Evolutionary conservation across 2,329 filamentous ascomycete genomes (phyloP).

Genomic region (Emmonsiellopsis sp.): DNA sequence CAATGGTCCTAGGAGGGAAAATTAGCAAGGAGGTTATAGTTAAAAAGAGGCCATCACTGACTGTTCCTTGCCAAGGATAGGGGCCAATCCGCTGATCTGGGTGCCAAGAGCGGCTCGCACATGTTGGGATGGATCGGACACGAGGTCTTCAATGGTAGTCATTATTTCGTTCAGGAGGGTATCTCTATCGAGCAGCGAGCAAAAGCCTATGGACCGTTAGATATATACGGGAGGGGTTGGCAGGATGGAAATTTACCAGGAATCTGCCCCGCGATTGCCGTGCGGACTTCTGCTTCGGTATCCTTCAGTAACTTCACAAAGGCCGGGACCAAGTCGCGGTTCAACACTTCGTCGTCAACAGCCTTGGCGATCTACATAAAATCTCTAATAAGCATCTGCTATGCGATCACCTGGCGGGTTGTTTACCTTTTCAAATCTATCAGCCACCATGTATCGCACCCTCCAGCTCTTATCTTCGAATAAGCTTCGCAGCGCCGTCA

Average conservation of each 20-base stretch:
- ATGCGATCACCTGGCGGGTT: background rate
- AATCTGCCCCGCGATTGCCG: constrained; percentile 93
- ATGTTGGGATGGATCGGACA: constrained; percentile 92
- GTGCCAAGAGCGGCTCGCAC: constrained; percentile 91
- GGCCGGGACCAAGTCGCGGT: constrained; percentile 84
- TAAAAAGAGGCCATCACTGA: constrained; percentile 38
- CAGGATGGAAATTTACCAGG: constrained; percentile 48
- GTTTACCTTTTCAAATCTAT: constrained; percentile 87
- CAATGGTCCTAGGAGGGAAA: constrained; percentile 63
- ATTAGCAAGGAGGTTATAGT: constrained; percentile 10
- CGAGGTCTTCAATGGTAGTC: constrained; percentile 90
- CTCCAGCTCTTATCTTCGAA: constrained; percentile 99
- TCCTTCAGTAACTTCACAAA: constrained; percentile 98
- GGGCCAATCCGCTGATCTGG: constrained; percentile 92
- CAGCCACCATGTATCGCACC: constrained; percentile 97
- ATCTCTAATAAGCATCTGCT: background rate
- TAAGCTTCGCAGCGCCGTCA: constrained; percentile 81
- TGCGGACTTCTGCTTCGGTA: constrained; percentile 93
- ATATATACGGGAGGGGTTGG: background rate
- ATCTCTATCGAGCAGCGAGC: constrained; percentile 74
- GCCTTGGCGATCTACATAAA: constrained; percentile 78
- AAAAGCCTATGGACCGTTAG: constrained; percentile 60
- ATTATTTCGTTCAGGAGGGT: constrained; percentile 93
- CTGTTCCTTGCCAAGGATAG: constrained; percentile 97
- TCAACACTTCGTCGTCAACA: constrained; percentile 92